phyloP scores from a whole-genome alignment of 75 land plant species.

The Selaginella moellendorffii region DNA sequence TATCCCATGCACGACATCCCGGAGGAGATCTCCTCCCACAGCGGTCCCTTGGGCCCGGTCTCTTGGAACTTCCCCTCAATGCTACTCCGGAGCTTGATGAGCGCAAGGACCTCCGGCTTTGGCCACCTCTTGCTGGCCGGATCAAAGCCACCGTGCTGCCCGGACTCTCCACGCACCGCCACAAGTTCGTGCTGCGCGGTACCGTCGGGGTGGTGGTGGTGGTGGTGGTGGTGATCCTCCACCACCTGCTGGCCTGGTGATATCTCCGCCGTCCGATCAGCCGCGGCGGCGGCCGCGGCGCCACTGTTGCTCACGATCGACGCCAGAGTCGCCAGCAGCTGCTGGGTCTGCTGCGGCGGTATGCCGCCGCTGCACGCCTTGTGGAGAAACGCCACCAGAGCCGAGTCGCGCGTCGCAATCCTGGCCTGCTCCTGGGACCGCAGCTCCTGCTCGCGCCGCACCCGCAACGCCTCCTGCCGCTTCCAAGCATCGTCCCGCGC shows the following conservation, averaged over 20 bases:
- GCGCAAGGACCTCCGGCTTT: constrained; percentile 39
- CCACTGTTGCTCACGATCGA: background rate
- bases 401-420: constrained; percentile 29
- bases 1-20: constrained; percentile 40
- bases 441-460: constrained; percentile 26
- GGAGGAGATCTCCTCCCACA: constrained; percentile 54
- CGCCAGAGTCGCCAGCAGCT: background rate
- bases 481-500: constrained; percentile 35
- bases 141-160: constrained; percentile 5
- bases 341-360: constrained; percentile 28
- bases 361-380: constrained; percentile 20
- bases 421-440: constrained; percentile 24
- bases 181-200: background rate
- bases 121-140: constrained; percentile 45
- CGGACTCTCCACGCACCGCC: too few species aligned
- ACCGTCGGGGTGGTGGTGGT: background rate
- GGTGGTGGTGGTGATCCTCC: background rate
- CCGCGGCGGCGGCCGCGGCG: too few species aligned
- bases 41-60: constrained; percentile 47
- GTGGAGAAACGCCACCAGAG: constrained; percentile 29
- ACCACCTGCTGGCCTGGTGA: background rate
- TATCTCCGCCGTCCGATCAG: background rate
- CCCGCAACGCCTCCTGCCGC: constrained; percentile 23
- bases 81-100: constrained; percentile 33
- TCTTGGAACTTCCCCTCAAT: constrained; percentile 43